phyloP scores from a whole-genome alignment of 208 protist genomes.

The Trypanosoma scelopori region DNA sequence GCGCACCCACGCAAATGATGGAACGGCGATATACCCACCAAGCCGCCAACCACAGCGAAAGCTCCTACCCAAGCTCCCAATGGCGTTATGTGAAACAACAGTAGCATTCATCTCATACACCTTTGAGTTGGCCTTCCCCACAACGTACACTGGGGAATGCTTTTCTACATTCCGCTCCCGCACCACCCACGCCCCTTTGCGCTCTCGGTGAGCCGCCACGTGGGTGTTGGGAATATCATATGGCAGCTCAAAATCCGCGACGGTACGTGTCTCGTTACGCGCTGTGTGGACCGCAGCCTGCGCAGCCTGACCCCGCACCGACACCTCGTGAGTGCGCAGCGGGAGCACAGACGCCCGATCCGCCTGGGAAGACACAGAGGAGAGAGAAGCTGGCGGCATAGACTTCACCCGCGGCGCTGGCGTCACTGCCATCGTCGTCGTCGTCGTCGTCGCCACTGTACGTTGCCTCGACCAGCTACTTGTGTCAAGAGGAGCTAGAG shows the following conservation, averaged over 20 bases:
- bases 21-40: conserved; percentile 42
- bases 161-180: conserved; percentile 1
- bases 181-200: conserved; percentile 15
- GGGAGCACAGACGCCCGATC: conserved; percentile 19
- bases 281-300: background rate
- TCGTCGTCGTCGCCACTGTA: too few relatives aligned
- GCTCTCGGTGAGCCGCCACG: conserved; percentile 16
- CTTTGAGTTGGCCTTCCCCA: conserved; percentile 28
- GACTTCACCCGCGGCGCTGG: background rate
- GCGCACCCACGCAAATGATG: conserved; percentile 64
- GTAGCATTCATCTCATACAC: conserved; percentile 38
- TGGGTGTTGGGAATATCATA: conserved; percentile 58
- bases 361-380: background rate
- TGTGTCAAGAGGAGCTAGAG: conserved; percentile 4
- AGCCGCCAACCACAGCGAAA: conserved; percentile 60
- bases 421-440: background rate
- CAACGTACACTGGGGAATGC: conserved; percentile 30
- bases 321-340: conserved; percentile 13
- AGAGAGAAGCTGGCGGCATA: conserved; percentile 9
- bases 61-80: conserved; percentile 51
- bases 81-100: conserved; percentile 33
- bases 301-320: conserved; percentile 9
- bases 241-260: conserved; percentile 54
- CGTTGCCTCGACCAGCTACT: background rate
- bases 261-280: background rate